Evolutionary conservation across 495 filamentous ascomycete species (phyloP).

Genomic region (Lentithecium fluviatile): DNA sequence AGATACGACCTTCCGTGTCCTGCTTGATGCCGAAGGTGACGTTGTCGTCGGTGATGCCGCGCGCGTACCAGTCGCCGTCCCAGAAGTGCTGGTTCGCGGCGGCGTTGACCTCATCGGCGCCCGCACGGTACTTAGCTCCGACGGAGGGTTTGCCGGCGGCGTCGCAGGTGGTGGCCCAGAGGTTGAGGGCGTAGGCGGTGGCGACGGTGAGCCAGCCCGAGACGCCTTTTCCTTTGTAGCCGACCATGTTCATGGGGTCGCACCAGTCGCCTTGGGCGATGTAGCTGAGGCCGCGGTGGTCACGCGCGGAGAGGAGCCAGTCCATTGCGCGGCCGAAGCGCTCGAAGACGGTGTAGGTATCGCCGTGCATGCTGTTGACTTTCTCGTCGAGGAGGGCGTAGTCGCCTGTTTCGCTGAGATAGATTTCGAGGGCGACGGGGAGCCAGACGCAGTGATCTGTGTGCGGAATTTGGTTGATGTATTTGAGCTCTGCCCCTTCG

Average conservation of each 20-base stretch:
- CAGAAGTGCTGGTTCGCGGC: slow-evolving; percentile 55
- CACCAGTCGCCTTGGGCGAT: slow-evolving; percentile 61
- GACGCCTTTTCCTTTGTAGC: slow-evolving; percentile 55
- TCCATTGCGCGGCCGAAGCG: slow-evolving; percentile 56
- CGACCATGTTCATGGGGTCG: slow-evolving; percentile 62
- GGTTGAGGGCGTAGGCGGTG: slow-evolving; percentile 50
- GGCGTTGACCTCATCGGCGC: slow-evolving; percentile 50
- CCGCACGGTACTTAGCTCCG: slow-evolving; percentile 46
- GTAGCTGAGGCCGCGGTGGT: slow-evolving; percentile 55
- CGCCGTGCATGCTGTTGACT: slow-evolving; percentile 45
- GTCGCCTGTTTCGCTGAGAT: slow-evolving; percentile 55
- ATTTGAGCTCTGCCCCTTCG: slow-evolving; percentile 57
- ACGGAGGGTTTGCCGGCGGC: slow-evolving; percentile 46
- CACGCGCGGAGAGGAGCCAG: slow-evolving; percentile 51
- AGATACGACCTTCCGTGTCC: slow-evolving; percentile 55
- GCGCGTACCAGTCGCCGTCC: slow-evolving; percentile 57
- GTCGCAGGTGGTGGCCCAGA: slow-evolving; percentile 54
- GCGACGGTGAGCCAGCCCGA: slow-evolving; percentile 59
- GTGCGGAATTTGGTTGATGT: slow-evolving; percentile 60
- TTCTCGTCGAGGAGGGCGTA: slow-evolving; percentile 51
- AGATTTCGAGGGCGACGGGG: slow-evolving; percentile 53
- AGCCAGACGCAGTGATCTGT: slow-evolving; percentile 61
- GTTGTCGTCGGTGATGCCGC: slow-evolving; percentile 57
- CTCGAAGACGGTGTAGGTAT: slow-evolving; percentile 53
- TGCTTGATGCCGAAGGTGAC: slow-evolving; percentile 52